Evolutionary conservation across 2,329 filamentous ascomycete species (phyloP).

Genomic region (Epichloe baconii): DNA sequence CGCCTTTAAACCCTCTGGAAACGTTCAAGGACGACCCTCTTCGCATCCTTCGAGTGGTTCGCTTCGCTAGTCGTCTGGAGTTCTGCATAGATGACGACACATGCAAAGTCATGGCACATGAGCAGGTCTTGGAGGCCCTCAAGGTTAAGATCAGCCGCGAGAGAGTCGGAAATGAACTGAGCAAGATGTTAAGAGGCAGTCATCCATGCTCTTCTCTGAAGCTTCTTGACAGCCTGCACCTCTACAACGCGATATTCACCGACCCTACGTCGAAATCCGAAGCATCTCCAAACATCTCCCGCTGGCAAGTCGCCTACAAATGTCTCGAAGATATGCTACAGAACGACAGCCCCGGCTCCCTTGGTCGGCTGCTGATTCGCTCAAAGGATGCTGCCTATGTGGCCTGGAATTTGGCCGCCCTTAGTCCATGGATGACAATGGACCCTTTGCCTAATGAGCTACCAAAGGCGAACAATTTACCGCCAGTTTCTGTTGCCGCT

Average conservation of each 20-base stretch:
- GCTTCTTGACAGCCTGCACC: constrained; percentile 50
- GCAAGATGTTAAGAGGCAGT: constrained; percentile 72
- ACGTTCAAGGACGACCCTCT: constrained; percentile 93
- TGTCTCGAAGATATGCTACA: constrained; percentile 40
- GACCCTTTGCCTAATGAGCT: constrained; percentile 27
- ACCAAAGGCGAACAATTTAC: constrained; percentile 37
- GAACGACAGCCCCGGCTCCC: constrained; percentile 31
- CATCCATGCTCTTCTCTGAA: constrained; percentile 48
- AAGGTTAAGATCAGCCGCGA: constrained; percentile 84
- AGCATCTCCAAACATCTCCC: constrained; percentile 40
- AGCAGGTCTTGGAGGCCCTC: constrained; percentile 68
- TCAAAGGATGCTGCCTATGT: constrained; percentile 54
- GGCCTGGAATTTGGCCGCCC: constrained; percentile 63
- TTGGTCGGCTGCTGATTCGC: constrained; percentile 43
- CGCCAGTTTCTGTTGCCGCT: constrained; percentile 38
- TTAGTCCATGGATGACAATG: constrained; percentile 58
- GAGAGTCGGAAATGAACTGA: constrained; percentile 71
- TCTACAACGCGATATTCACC: constrained; percentile 64
- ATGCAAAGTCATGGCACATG: constrained; percentile 60
- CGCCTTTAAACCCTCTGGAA: constrained; percentile 74
- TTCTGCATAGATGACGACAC: constrained; percentile 65
- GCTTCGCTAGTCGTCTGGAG: constrained; percentile 74
- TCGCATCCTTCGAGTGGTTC: constrained; percentile 70
- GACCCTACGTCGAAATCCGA: constrained; percentile 45
- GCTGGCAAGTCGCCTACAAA: constrained; percentile 52